Evolutionary conservation across 2,329 filamentous ascomycete species (phyloP), one percentile per base, ranked within the genome.

Genomic region (Neopestalotiopsis rosae): DNA sequence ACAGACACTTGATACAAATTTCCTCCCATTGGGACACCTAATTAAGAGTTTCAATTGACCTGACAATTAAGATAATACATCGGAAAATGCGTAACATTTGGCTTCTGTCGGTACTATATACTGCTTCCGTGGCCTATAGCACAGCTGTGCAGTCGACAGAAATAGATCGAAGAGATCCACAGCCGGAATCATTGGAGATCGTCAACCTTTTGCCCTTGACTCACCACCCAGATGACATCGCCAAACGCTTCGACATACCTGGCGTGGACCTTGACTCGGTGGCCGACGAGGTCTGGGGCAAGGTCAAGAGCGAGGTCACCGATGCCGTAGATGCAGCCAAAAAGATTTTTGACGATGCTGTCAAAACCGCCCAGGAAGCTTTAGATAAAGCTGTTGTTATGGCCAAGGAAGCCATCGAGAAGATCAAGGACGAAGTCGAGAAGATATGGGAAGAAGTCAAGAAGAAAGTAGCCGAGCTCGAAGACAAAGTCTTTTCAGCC

Each of bases 401-500:
- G 20, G 61, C 61, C 12, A 64, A 64, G 40, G 40, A 64, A 28
- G 34, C 42, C n/a, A 28, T 64, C 5, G 40, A 64, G 12, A 40
- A 64, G n/a, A 64, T 64, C 61, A 64, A 64, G 20, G 42, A 64
- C 28, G 61, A 34, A 10, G 61, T 64, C n/a, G 61, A 64, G 40
- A 52, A 64, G 40, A 20, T 64, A 38, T 64, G 40, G 38, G 40
- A 64, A 9, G 42, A 64, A 17, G 28, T 64, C 40, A 45, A 62
- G 34, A 34, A 45, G 38, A 45, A 64, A 20, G 40, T 64, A n/a
- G 34, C 40, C 40, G 61, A 64, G 61, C 40, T 64, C 14, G 40
- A 64, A n/a, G 42, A 64, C 34, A 45, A 64, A 38, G 24, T 49
- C 40, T 24, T 28, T 9, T n/a, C 38, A 6, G 38, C 40, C 2